Conservation (phyloP, 306 rosid species). For the Abrus precatorius region DNA sequence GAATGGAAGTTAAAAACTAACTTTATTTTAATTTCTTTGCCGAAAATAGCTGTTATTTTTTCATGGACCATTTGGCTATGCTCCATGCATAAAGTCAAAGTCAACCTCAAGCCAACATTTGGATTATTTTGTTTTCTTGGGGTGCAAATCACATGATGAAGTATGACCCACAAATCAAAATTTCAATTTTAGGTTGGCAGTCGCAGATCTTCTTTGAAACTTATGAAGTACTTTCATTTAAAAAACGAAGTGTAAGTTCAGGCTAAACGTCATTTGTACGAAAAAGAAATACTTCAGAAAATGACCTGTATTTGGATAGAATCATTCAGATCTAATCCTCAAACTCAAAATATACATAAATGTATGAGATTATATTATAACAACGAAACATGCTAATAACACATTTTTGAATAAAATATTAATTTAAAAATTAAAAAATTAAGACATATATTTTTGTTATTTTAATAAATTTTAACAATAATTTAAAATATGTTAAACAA, state of each 20-base stretch:
- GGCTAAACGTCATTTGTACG: too few relatives aligned
- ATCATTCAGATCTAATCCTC: too few relatives aligned
- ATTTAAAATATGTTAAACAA: too few relatives aligned
- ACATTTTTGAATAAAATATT: too few relatives aligned
- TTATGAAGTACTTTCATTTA: background rate
- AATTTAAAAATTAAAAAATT: too few relatives aligned
- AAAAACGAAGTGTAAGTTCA: too few relatives aligned
- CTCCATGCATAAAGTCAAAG: background rate
- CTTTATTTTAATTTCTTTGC: background rate
- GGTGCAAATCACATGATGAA: background rate
- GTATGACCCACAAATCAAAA: too few relatives aligned
- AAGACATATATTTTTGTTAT: too few relatives aligned
- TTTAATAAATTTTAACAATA: too few relatives aligned
- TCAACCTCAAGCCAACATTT: constrained; percentile 9
- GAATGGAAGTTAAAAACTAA: background rate
- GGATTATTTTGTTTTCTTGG: background rate
- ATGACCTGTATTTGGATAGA: too few relatives aligned
- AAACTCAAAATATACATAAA: too few relatives aligned
- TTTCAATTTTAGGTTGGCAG: background rate
- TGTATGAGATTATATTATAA: background rate
- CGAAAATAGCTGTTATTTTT: background rate
- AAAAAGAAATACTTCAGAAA: too few relatives aligned
- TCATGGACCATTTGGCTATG: background rate
- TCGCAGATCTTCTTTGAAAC: background rate
- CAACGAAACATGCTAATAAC: background rate